Percentiles rank a stretch among this genome's conserved stretches.
These are phyloP conservation scores for Dillenia suffruticosa DNA, from an alignment of 164 flowering plant genomes.

Conservation along the genomic window DNA sequence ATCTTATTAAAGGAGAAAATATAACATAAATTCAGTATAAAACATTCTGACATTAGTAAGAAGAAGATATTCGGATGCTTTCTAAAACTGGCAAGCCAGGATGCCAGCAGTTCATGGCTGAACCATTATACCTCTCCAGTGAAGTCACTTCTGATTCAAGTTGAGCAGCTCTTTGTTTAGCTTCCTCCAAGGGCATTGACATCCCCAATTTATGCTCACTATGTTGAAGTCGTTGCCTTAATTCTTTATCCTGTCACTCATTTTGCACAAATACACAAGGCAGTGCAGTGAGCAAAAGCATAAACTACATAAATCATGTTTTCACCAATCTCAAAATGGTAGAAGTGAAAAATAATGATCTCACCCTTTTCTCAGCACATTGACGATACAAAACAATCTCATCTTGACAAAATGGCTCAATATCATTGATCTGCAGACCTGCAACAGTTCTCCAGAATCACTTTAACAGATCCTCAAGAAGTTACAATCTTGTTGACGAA, in stretches of 20 bases:
- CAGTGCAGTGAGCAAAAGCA: background rate
- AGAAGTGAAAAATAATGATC: conserved; percentile 13
- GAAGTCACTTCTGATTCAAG: conserved; percentile 74
- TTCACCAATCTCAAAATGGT: no score
- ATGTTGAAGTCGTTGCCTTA: conserved; percentile 70
- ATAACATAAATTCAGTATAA: no score
- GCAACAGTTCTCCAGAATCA: background rate
- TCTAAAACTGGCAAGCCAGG: no score
- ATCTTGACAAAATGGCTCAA: conserved; percentile 96
- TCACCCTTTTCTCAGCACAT: conserved; percentile 86
- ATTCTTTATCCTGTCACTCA: conserved; percentile 60
- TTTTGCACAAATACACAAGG: conserved; percentile 4
- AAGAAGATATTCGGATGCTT: no score
- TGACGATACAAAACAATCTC: conserved; percentile 79
- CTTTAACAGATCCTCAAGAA: no score
- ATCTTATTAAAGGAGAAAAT: no score
- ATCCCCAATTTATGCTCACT: conserved; percentile 85
- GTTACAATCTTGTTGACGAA: no score
- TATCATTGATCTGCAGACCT: conserved; percentile 92
- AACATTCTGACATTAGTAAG: no score
- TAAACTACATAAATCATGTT: no score
- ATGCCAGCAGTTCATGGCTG: no score
- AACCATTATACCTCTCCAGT: conserved; percentile 58
- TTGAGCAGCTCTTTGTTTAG: conserved; percentile 66
- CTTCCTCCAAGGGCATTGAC: conserved; percentile 79